A percentile compares a stretch with the other conserved stretches of the same genome.
These are phyloP conservation scores for Globisporangium radiosum DNA, from an alignment of 352 stramenopile species.

Conservation along the genomic window DNA sequence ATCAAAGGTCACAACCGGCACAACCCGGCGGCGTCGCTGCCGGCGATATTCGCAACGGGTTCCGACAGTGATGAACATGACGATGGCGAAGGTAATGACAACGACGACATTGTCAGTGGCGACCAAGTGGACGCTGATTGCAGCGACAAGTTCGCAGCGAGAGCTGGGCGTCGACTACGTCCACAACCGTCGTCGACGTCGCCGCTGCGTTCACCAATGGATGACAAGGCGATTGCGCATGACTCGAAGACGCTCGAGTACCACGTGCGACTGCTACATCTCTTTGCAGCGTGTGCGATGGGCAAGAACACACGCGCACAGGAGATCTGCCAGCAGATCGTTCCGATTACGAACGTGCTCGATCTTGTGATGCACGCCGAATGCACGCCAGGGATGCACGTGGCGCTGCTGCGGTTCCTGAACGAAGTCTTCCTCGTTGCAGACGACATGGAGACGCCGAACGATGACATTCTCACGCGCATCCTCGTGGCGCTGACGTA, in stretches of 20 bases:
- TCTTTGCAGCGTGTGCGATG: constrained; percentile 52
- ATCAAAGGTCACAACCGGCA: constrained; percentile 9
- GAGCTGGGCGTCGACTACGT: not conserved
- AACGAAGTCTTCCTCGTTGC: constrained; percentile 53
- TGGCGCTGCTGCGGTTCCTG: constrained; percentile 49
- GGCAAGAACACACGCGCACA: constrained; percentile 58
- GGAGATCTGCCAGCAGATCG: constrained; percentile 62
- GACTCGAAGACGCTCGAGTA: constrained; percentile 44
- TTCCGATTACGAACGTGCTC: constrained; percentile 35
- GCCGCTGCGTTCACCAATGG: constrained; percentile 9
- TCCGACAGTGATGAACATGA: no score
- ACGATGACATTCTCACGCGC: constrained; percentile 29
- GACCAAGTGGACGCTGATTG: not conserved
- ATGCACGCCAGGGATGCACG: constrained; percentile 44
- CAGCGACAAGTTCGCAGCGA: not conserved
- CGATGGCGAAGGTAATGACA: not conserved
- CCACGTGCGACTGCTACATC: constrained; percentile 41
- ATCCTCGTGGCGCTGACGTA: constrained; percentile 25
- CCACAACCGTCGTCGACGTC: not conserved
- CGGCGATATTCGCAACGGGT: not conserved
- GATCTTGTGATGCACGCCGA: constrained; percentile 28
- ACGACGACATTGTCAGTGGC: not conserved
- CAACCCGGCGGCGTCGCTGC: not conserved
- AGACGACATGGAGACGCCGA: constrained; percentile 41
- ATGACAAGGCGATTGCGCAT: constrained; percentile 12